phyloP scores from a whole-genome alignment of 225 moss, liverwort and hornwort species.

The Anthoceros angustus region DNA sequence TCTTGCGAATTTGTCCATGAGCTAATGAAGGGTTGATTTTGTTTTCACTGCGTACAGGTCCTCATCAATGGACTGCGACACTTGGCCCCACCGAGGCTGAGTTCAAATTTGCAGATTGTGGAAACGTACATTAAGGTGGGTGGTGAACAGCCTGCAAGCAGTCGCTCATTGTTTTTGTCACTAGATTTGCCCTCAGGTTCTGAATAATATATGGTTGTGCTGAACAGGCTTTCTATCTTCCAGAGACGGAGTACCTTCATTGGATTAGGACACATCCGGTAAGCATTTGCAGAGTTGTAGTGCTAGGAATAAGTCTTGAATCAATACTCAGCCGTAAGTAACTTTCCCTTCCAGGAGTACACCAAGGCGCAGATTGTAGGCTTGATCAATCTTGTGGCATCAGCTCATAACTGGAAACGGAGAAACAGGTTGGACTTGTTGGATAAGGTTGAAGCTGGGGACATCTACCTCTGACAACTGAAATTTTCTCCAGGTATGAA shows the following conservation, averaged over 20 bases:
- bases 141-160: neutral
- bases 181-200: neutral
- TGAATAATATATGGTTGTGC: neutral
- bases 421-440: conserved; percentile 74
- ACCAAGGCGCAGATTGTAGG: conserved; percentile 76
- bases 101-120: conserved; percentile 71
- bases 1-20: too few species aligned
- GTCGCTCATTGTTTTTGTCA: neutral
- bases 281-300: conserved; percentile 21
- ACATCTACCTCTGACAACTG: conserved; percentile 24
- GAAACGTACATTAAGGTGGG: conserved; percentile 87
- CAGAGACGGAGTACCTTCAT: conserved; percentile 92
- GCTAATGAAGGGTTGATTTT: too few species aligned
- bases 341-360: conserved; percentile 49
- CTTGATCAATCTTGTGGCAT: conserved; percentile 83
- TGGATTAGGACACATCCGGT: conserved; percentile 96
- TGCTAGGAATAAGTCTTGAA: neutral
- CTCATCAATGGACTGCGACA: conserved; percentile 89
- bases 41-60: conserved; percentile 31
- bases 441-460: conserved; percentile 79
- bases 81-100: conserved; percentile 67
- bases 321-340: neutral
- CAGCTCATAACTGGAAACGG: conserved; percentile 82
- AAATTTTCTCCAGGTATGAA: too few species aligned
- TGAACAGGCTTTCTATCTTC: conserved; percentile 82